Conservation (phyloP, 495 filamentous ascomycete genomes). For the Collariella sp. region DNA sequence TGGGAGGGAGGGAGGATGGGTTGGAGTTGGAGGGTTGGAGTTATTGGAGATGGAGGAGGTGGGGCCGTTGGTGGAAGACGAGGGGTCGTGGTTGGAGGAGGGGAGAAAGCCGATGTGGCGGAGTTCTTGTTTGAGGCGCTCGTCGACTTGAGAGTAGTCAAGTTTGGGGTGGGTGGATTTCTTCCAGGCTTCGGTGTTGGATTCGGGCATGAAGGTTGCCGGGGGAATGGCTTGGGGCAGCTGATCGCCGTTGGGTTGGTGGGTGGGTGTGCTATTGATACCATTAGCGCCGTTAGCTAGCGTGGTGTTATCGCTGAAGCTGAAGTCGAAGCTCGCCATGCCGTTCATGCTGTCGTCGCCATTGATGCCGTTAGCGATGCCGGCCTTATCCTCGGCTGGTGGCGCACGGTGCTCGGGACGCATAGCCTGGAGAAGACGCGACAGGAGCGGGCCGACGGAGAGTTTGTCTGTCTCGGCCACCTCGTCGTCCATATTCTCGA, state of each 20-base stretch:
- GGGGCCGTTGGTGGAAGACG: slow-evolving; percentile 39
- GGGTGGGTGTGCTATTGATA: slow-evolving; percentile 16
- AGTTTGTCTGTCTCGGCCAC: slow-evolving; percentile 79
- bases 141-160: slow-evolving; percentile 77
- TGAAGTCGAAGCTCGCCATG: slow-evolving; percentile 14
- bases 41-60: slow-evolving; percentile 53
- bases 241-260: slow-evolving; percentile 8
- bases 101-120: slow-evolving; percentile 87
- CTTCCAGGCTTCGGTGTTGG: slow-evolving; percentile 49
- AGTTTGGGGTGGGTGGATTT: slow-evolving; percentile 55
- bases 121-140: slow-evolving; percentile 82
- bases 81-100: slow-evolving; percentile 42
- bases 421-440: slow-evolving; percentile 73
- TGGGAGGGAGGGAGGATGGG: slow-evolving; percentile 35
- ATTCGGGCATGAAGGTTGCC: slow-evolving; percentile 70
- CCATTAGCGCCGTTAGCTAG: slow-evolving; percentile 46
- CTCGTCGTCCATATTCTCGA: slow-evolving; percentile 79
- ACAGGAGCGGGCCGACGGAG: slow-evolving; percentile 77
- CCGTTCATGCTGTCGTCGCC: slow-evolving; percentile 41
- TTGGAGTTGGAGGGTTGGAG: slow-evolving; percentile 50
- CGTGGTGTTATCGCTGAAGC: slow-evolving; percentile 2
- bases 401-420: slow-evolving; percentile 69
- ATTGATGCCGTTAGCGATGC: slow-evolving; percentile 47
- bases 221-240: slow-evolving; percentile 44
- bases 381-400: slow-evolving; percentile 47